Evolutionary conservation across 148 eudicot species (phyloP), one percentile per base, ranked within the genome.

Genomic region (Nyssa sinensis): DNA sequence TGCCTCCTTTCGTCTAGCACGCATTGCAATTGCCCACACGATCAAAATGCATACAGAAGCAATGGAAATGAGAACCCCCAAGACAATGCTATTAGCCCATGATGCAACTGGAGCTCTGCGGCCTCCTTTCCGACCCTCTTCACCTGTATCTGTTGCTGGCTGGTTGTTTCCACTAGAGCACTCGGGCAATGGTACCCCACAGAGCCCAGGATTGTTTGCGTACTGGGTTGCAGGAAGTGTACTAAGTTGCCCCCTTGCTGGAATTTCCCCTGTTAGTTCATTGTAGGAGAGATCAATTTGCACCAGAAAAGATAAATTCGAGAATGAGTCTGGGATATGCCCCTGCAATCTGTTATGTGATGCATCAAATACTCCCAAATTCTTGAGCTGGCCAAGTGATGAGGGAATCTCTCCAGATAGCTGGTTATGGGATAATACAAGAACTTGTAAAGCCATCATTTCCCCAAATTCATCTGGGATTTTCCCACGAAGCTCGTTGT

Each of bases 401-500:
- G 79, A 75, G 1, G 98, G 98, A 51, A 94, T 94, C 71, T 90
- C 91, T 3, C 98, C 98, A 0, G 97, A 92, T 14, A 94, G 72
- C 65, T 90, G 92, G 61, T 94, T 94, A 70, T 94, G 94, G 16
- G 98, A 77, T 65, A 94, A 72, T 21, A 86, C 98, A 23, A 94
- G 96, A 32, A 94, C 97, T 78, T 94, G 97, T 35, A 94, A 74
- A 24, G 98, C 98, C 9, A 92, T 82, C 97, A 95, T 92, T 21
- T 95, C 96, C 6, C 98, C 98, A 34, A 95, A 90, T 76, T 87
- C 97, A 72, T 89, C 92, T 0, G 98, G 98, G 28, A 95, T 87
- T 72, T 80, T 89, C 31, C 98, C 98, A 9, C 86, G 84, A 10
- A 95, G 88, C 75, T 92, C 83, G 44, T 95, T 95, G 75, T 95